Evolutionary conservation across 2,329 filamentous ascomycete genomes (phyloP).

Genomic region (Tolypocladium paradoxum): DNA sequence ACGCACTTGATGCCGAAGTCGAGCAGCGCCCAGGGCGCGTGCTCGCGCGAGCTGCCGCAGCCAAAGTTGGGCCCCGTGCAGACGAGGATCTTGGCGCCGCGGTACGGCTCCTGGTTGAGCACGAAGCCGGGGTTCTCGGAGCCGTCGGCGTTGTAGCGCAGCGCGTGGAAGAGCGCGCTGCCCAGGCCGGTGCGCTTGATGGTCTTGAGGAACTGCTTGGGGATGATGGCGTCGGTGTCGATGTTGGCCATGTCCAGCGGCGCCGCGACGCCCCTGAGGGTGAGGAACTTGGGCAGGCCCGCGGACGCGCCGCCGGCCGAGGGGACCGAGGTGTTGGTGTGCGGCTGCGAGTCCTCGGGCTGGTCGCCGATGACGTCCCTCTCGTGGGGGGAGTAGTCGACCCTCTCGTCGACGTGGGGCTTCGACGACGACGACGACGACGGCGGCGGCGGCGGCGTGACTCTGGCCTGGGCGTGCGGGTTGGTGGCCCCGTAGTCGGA

Average conservation of each 20-base stretch:
- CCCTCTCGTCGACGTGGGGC: conserved; percentile 41
- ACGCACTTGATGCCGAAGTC: conserved; percentile 94
- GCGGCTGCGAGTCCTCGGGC: conserved; percentile 52
- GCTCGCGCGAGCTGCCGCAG: conserved; percentile 84
- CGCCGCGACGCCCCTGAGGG: conserved; percentile 77
- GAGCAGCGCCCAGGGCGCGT: conserved; percentile 91
- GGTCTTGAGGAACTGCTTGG: conserved; percentile 98
- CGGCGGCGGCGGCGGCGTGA: conserved; percentile 15
- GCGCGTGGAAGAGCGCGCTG: conserved; percentile 73
- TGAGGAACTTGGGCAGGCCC: conserved; percentile 75
- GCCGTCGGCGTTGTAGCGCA: conserved; percentile 66
- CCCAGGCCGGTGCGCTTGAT: conserved; percentile 96
- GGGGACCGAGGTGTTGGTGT: conserved; percentile 49
- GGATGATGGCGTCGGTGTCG: conserved; percentile 98
- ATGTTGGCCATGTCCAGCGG: conserved; percentile 82
- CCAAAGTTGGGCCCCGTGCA: conserved; percentile 91
- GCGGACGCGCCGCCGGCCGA: conserved; percentile 27
- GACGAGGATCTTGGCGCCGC: conserved; percentile 76
- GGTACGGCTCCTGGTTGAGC: conserved; percentile 83
- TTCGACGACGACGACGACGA: conserved; percentile 25
- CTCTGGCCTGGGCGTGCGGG: conserved; percentile 48
- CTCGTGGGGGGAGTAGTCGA: conserved; percentile 39
- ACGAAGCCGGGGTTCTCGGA: conserved; percentile 72
- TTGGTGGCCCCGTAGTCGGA: conserved; percentile 47
- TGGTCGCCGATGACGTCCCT: conserved; percentile 44